phyloP scores from a whole-genome alignment of 1,284 basidiomycete genomes.

The Cryptococcus amylolentus region DNA sequence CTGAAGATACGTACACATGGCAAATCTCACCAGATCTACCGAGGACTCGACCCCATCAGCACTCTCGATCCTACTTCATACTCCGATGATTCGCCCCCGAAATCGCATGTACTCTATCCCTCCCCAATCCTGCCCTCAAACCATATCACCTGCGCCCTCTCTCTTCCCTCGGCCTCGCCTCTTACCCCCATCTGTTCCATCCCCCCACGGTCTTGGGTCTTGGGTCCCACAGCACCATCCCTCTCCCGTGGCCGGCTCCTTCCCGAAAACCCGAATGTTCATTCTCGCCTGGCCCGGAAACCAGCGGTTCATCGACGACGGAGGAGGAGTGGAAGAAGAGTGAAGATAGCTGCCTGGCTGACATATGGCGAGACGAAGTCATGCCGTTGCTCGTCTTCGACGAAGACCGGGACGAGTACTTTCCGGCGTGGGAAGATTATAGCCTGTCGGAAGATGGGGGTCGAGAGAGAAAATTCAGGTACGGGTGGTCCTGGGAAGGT shows the following conservation, averaged over 20 bases:
- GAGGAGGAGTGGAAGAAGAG: background rate
- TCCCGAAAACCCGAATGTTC: background rate
- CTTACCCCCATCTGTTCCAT: background rate
- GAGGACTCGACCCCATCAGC: background rate
- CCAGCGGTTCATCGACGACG: background rate
- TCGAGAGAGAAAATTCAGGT: background rate
- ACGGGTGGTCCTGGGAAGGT: background rate
- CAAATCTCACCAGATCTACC: background rate
- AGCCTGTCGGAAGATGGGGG: background rate
- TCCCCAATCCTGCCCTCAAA: background rate
- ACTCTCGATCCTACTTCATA: background rate
- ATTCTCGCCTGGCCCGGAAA: background rate
- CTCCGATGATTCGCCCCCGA: background rate
- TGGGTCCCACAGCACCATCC: background rate
- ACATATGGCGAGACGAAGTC: background rate
- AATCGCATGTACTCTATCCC: background rate
- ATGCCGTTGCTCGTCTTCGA: background rate
- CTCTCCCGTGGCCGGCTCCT: background rate
- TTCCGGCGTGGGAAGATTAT: background rate
- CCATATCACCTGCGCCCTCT: background rate
- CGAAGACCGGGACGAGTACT: background rate
- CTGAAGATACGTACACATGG: background rate
- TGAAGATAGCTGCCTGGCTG: background rate
- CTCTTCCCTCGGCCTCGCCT: background rate
- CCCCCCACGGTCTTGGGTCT: background rate